Percentiles rank a stretch among this genome's conserved stretches.
These are phyloP conservation scores for Aureobasidium subglaciale DNA, from an alignment of 2,329 filamentous ascomycete genomes.

Conservation along the genomic window DNA sequence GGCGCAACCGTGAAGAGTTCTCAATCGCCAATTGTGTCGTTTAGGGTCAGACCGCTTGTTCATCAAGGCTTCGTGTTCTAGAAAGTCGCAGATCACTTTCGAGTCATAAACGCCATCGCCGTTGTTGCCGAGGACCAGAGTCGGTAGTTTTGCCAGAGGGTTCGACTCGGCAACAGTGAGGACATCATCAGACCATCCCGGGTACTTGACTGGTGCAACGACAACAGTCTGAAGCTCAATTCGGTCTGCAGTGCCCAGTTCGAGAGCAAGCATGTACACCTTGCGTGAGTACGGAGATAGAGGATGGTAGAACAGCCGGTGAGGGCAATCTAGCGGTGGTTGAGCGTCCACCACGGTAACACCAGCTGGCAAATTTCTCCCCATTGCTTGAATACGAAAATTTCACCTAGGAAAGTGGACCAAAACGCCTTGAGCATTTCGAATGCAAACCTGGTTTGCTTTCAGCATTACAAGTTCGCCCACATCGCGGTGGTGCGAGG, in stretches of 20 bases:
- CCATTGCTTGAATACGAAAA: constrained; percentile 40
- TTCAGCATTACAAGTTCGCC: constrained; percentile 50
- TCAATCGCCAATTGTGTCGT: constrained; percentile 3
- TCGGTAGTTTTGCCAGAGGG: constrained; percentile 4
- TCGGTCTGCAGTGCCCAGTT: not conserved
- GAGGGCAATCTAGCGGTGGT: not conserved
- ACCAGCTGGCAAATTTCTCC: not conserved
- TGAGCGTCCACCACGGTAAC: not conserved
- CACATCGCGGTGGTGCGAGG: constrained; percentile 49
- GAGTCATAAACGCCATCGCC: constrained; percentile 6
- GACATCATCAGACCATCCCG: constrained; percentile 6
- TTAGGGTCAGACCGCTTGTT: constrained; percentile 2
- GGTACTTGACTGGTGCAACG: constrained; percentile 8
- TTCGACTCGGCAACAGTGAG: not conserved
- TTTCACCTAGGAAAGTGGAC: constrained; percentile 57
- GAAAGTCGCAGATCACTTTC: constrained; percentile 10
- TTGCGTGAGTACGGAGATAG: not conserved
- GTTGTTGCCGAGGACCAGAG: constrained; percentile 4
- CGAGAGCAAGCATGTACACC: constrained; percentile 4
- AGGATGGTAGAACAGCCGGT: constrained; percentile 1
- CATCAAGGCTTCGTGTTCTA: not conserved
- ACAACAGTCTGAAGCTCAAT: constrained; percentile 6
- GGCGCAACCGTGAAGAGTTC: not conserved
- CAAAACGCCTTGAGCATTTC: constrained; percentile 38
- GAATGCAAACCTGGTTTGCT: constrained; percentile 50